Evolutionary conservation across 208 protist species (phyloP).

Genomic region (Trichomonas vaginalis): DNA sequence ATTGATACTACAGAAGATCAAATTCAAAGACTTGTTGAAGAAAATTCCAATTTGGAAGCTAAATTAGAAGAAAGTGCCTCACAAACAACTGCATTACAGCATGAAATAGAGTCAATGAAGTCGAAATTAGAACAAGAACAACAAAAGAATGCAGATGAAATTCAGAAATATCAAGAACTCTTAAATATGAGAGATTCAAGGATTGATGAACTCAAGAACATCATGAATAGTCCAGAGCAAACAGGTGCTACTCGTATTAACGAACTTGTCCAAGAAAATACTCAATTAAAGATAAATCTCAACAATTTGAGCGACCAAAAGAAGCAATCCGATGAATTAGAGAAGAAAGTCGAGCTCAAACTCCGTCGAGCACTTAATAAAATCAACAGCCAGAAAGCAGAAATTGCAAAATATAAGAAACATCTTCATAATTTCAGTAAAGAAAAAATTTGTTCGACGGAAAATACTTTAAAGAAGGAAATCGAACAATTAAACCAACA

Average conservation of each 20-base stretch:
- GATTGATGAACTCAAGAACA: background rate
- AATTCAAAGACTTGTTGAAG: background rate
- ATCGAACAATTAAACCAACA: background rate
- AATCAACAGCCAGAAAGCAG: background rate
- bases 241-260: background rate
- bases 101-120: background rate
- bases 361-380: background rate
- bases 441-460: background rate
- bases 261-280: background rate
- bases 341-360: background rate
- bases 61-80: background rate
- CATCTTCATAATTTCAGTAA: background rate
- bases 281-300: background rate
- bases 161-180: background rate
- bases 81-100: background rate
- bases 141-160: background rate
- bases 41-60: background rate
- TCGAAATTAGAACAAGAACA: background rate
- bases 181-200: background rate
- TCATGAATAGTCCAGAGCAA: background rate
- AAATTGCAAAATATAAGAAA: background rate
- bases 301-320: background rate
- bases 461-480: background rate
- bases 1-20: background rate
- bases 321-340: background rate